A percentile compares a stretch with the other conserved stretches of the same genome.
These are phyloP conservation scores for Anethum foeniculum DNA, from an alignment of 140 eudicot genomes.

Conservation along the genomic window DNA sequence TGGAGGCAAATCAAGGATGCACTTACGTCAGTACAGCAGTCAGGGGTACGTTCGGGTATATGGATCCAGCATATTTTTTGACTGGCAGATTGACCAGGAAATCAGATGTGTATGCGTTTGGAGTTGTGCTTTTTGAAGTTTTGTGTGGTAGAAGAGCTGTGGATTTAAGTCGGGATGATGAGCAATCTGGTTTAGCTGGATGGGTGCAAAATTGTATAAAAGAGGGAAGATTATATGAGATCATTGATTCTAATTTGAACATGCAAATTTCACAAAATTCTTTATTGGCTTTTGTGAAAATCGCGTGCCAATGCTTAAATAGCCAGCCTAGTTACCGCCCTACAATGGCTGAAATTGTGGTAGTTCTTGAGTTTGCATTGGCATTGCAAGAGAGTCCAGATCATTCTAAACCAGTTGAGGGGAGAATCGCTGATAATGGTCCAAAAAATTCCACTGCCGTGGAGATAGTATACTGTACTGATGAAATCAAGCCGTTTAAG, in stretches of 20 bases:
- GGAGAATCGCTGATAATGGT: not conserved
- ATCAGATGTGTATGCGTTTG: conserved; percentile 37
- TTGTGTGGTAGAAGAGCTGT: conserved; percentile 23
- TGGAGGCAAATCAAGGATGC: conserved; percentile 21
- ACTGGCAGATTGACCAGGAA: conserved; percentile 26
- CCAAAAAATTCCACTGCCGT: not conserved
- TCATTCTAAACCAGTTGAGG: not conserved
- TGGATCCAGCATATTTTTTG: conserved; percentile 29
- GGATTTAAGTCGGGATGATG: conserved; percentile 17
- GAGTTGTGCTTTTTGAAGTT: conserved; percentile 34
- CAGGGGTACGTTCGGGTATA: conserved; percentile 30
- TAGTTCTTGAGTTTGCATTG: conserved; percentile 3
- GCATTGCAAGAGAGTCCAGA: conserved; percentile 6
- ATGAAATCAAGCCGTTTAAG: not conserved
- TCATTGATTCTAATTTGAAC: not conserved
- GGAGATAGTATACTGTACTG: not conserved
- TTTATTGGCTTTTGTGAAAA: not conserved
- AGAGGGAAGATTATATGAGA: not conserved
- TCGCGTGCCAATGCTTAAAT: not conserved
- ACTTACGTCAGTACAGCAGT: conserved; percentile 21
- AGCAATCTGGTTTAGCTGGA: conserved; percentile 1
- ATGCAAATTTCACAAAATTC: not conserved
- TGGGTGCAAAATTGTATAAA: not conserved
- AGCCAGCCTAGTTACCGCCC: not conserved
- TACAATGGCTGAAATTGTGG: conserved; percentile 13